phyloP scores from a whole-genome alignment of 441 rosid species.

The Bruguiera hainesii region DNA sequence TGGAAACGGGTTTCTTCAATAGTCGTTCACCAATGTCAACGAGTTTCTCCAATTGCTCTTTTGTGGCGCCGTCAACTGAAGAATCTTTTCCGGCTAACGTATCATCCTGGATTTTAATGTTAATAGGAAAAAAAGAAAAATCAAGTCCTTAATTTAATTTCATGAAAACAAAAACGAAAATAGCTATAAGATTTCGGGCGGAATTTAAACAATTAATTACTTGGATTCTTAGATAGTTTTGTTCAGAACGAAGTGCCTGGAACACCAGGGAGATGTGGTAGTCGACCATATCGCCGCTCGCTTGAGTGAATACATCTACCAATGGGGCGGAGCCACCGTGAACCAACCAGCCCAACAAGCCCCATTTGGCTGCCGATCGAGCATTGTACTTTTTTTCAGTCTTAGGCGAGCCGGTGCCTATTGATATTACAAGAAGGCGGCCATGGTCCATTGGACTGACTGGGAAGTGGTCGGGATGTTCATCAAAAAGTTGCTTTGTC shows the following conservation, averaged over 20 bases:
- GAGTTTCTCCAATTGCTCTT: neutral
- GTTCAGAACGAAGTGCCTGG: slow-evolving; percentile 43
- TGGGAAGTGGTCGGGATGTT: slow-evolving; percentile 38
- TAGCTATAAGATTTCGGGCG: no score
- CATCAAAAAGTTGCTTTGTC: slow-evolving; percentile 35
- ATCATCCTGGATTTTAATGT: neutral
- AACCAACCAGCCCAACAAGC: slow-evolving; percentile 44
- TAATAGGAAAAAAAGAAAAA: neutral
- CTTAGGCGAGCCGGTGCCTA: slow-evolving; percentile 46
- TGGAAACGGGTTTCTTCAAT: slow-evolving; percentile 37
- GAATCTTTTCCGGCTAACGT: neutral
- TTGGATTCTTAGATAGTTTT: slow-evolving; percentile 48
- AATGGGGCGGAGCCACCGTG: slow-evolving; percentile 36
- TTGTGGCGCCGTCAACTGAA: neutral
- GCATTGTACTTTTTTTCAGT: slow-evolving; percentile 39
- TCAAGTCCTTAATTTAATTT: neutral
- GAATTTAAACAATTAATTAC: slow-evolving; percentile 12
- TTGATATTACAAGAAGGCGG: slow-evolving; percentile 45
- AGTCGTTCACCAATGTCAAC: slow-evolving; percentile 29
- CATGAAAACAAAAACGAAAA: no score
- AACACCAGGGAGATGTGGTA: slow-evolving; percentile 43
- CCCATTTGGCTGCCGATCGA: slow-evolving; percentile 44
- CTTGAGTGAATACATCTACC: slow-evolving; percentile 47
- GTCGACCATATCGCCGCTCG: slow-evolving; percentile 60
- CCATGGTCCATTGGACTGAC: slow-evolving; percentile 49